Conservation (phyloP, 345 rosid species). For the Syzygium aqueum region DNA sequence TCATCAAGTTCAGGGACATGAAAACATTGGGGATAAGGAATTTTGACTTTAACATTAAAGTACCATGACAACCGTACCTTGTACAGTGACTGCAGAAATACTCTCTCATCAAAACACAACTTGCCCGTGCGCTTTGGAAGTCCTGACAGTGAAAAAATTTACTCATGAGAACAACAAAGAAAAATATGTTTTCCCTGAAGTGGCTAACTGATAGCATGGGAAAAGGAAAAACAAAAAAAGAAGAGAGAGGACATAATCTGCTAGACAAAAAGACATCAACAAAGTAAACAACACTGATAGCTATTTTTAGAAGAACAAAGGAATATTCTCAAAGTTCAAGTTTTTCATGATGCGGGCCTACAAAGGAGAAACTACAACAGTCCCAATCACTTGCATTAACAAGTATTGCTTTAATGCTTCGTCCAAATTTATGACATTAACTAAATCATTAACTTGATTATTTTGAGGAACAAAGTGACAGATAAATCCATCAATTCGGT, state of each 20-base stretch:
- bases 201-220: not conserved
- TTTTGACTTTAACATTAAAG: not conserved
- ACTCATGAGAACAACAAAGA: not conserved
- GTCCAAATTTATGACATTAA: not conserved
- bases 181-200: not conserved
- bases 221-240: not conserved
- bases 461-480: not conserved
- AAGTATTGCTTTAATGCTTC: not conserved
- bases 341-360: not conserved
- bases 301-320: not conserved
- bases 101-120: slow-evolving; percentile 79
- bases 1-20: not conserved
- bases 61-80: slow-evolving; percentile 39
- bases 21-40: not conserved
- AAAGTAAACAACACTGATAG: not conserved
- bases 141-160: slow-evolving; percentile 22
- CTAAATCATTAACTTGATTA: not conserved
- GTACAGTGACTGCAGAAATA: slow-evolving; percentile 73
- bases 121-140: slow-evolving; percentile 37
- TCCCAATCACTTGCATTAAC: not conserved
- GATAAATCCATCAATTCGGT: not conserved
- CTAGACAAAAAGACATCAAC: not conserved
- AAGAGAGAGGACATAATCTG: not conserved
- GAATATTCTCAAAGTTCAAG: not conserved
- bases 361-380: not conserved